Base-by-base conservation (phyloP, 108 stramenopile genomes). In the Thalassiosira profunda region DNA sequence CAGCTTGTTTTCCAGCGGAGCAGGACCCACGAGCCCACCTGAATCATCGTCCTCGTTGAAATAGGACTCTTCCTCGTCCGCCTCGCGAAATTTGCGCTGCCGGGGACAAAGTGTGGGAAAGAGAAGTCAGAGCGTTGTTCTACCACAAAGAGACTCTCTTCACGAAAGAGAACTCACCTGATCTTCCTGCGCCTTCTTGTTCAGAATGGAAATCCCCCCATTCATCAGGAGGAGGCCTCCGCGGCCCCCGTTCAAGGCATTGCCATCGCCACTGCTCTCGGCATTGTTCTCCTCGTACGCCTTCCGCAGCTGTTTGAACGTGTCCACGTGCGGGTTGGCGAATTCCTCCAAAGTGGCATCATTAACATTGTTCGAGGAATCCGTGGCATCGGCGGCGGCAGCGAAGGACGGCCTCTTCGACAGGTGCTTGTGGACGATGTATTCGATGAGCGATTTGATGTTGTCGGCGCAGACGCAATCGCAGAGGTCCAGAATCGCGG, bases 401-500 rank as follows among this genome's bases (percentile, higher is more conserved):
- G 67, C n/a, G n/a, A n/a, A n/a, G n/a, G n/a, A 80, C n/a, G 84
- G 38, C 46, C 37, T 49, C 14, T 37, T 24, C 1, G 58, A 44
- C 34, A 81, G 24, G 67, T 92, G 88, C 38, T 86, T 86, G 24
- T 88, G 83, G 21, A 90, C 91, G 25, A 95, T 92, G 63, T 90
- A 86, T 54, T 95, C 91, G 31, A 95, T 78, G 5, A 95, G 85
- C 0, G 86, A 91, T 37, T 89, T 89, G 69, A 92, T 86, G 30
- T 89, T 91, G 58, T 92, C 85, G 7, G 58, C 65, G 43, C 86
- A 83, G 25, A 95, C 91, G 53, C 81, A 95, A 70, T 95, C 94
- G 47, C 89, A 91, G 79, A 95, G 92, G 67, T 92, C 94, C 1
- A 95, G 78, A 42, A 92, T 84, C 9, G 91, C 84, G 1, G 90